Percentiles rank a stretch among this genome's conserved stretches.
Evolutionary conservation across 2,329 filamentous ascomycete genomes (phyloP).

Genomic region (Aspergillus sp.): DNA sequence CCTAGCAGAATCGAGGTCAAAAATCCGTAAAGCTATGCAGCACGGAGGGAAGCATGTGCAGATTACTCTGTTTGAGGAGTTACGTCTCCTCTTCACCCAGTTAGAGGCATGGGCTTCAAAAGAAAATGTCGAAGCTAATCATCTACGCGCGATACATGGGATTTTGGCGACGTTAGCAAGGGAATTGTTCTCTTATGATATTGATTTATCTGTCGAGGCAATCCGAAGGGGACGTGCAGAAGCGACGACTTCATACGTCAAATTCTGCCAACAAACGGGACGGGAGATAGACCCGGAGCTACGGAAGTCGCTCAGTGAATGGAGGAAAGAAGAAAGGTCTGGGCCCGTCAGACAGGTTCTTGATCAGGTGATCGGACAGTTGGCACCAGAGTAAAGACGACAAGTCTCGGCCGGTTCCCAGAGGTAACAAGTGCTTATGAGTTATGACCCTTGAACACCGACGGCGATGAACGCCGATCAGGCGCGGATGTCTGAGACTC

Average conservation of each 20-base stretch:
- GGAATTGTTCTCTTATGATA: constrained; percentile 31
- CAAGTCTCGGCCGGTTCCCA: constrained; percentile 5
- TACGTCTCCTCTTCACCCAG: constrained; percentile 33
- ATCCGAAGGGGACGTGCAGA: constrained; percentile 40
- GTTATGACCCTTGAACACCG: not conserved
- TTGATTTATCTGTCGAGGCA: constrained; percentile 36
- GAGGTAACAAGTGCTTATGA: not conserved
- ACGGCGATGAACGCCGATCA: constrained; percentile 6
- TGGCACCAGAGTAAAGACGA: constrained; percentile 4
- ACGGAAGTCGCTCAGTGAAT: constrained; percentile 26
- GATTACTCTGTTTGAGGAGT: constrained; percentile 34
- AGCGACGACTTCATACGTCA: constrained; percentile 33
- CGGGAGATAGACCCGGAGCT: constrained; percentile 22
- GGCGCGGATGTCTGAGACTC: constrained; percentile 2
- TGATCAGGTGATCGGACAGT: constrained; percentile 29
- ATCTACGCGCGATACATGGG: constrained; percentile 23
- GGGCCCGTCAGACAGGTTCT: constrained; percentile 35
- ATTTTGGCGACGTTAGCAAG: constrained; percentile 29
- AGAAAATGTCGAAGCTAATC: constrained; percentile 13
- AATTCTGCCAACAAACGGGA: constrained; percentile 23
- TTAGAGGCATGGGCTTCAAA: constrained; percentile 27
- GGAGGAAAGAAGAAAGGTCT: constrained; percentile 43
- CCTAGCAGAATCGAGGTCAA: constrained; percentile 28
- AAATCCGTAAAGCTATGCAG: constrained; percentile 30
- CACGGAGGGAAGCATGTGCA: constrained; percentile 37